These are phyloP conservation scores for Anisodus acutangulus DNA, from an alignment of 257 asterid genomes.

Conservation along the genomic window DNA sequence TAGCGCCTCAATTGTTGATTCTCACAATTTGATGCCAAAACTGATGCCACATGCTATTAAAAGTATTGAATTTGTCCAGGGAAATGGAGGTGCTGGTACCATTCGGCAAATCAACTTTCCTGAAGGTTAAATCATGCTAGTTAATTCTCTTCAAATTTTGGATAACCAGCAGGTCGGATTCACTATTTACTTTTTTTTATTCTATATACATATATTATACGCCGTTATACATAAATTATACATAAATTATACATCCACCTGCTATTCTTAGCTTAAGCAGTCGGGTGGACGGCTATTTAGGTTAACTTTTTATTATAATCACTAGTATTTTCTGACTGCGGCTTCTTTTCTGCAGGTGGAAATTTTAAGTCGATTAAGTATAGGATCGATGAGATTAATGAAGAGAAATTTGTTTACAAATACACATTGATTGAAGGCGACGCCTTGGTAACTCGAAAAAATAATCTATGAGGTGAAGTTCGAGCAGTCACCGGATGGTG, in stretches of 20 bases:
- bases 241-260: too few relatives aligned
- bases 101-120: slow-evolving; percentile 56
- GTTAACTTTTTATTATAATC: too few relatives aligned
- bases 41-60: slow-evolving; percentile 52
- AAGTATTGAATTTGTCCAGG: slow-evolving; percentile 44
- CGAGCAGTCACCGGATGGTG: slow-evolving; percentile 42
- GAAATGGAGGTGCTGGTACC: slow-evolving; percentile 53
- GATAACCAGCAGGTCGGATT: too few relatives aligned
- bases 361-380: neutral
- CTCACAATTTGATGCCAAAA: slow-evolving; percentile 53
- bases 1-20: slow-evolving; percentile 51
- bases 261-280: too few relatives aligned
- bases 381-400: neutral
- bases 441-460: neutral
- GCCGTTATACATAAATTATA: too few relatives aligned
- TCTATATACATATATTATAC: too few relatives aligned
- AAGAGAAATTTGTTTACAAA: neutral
- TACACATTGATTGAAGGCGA: neutral
- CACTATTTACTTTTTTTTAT: too few relatives aligned
- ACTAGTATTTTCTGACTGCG: neutral
- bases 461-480: slow-evolving; percentile 34
- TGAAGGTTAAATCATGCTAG: slow-evolving; percentile 30
- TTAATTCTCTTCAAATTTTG: too few relatives aligned
- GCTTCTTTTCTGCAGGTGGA: neutral
- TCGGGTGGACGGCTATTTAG: too few relatives aligned